phyloP scores from a whole-genome alignment of 176 grass and related monocot genomes.

The Hordeum vulgare region MorexV3_pseudomolecules_assembly NC_058518.1:122525409-122525908 shows the following conservation, averaged over 20 bases:
- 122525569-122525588: background rate
- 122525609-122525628: background rate
- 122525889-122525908: conserved; percentile 67
- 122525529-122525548: background rate
- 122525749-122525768: background rate
- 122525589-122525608: background rate
- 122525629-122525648: background rate
- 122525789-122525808: background rate
- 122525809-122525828: background rate
- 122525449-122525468: background rate
- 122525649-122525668: too few relatives aligned
- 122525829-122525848: background rate
- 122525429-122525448: background rate
- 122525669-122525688: too few relatives aligned
- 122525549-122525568: background rate
- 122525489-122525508: background rate
- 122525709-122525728: background rate
- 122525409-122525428: too few relatives aligned
- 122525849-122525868: conserved; percentile 6
- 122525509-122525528: background rate
- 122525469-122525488: background rate
- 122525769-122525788: background rate
- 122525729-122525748: background rate
- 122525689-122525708: background rate
- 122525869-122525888: conserved; percentile 32